Base-by-base conservation (phyloP, 345 rosid genomes). In the Triadica sebifera region DNA sequence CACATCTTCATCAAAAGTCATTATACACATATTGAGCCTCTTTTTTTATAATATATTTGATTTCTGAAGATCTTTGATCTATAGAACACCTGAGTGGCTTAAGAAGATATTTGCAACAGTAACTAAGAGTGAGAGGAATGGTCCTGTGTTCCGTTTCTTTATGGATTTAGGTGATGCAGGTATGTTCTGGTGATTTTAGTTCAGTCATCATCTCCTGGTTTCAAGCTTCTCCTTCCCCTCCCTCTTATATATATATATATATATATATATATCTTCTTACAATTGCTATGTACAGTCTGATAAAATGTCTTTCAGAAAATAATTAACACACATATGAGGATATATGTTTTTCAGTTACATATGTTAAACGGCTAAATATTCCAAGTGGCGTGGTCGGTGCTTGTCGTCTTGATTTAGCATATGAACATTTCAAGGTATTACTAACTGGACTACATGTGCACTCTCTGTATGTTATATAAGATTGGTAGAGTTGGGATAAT, bases 101-200 rank as follows among this genome's bases (percentile, higher is more conserved):
- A 95, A 93, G 92, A 91, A 91, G 78, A 69, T 95, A 74, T 91
- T 90, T 83, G 82, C 97, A 10, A 80, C 77, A 20, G 87, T 95
- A 68, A 90, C 89, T 58, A 95, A 85, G 89, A 89, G 96, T 10
- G 89, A 90, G 86, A 91, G 93, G 86, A 91, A 85, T 22, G 94
- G 96, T 45, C 97, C 98, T 9, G 94, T 95, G 68, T 93, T 93
- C 72, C 91, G 96, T 10, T 93, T 93, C 75, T 91, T 95, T 86
- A 84, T 93, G 92, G 99, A 95, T 84, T 86, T 93, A 59, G 96
- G 99, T 60, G 99, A 95, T 77, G 99, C 98, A 68, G 99, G 99
- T 93, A 80, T 63, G 72, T 4, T 20, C 65, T 67, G 52, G 24
- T 16, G 10, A 17, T 55, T 20, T 46, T 34, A 57, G 19, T 62